Evolutionary conservation across 495 filamentous ascomycete genomes (phyloP), one percentile per base, ranked within the genome.

Genomic region (Aspergillus nanangensis): DNA sequence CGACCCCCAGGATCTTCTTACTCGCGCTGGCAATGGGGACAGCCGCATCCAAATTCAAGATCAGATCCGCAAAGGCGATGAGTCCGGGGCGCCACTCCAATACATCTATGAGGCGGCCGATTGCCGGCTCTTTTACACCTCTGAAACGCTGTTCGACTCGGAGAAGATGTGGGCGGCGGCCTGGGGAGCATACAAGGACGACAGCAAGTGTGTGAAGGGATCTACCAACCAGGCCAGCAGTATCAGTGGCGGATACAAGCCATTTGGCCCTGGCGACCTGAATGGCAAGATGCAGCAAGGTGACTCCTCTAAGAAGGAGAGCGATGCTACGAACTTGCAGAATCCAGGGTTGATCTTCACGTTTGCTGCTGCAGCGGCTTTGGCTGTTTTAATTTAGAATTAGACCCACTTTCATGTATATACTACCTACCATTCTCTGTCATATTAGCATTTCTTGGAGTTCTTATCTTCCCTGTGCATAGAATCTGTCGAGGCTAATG

Each of bases 31-130:
- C 24, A 33, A 27, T 5, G 10, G 23, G 2, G 22, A 41, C 17
- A 41, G 40, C 19, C 27, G 20, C n/a, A 21, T 56, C 15, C 46
- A 48, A 31, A 32, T 48, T 22, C 46, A 48, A n/a, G 46, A 48
- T 25, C 38, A 41, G 29, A 31, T 48, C 15, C 46, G 46, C 29
- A 48, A 48, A 31, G 46, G 46, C 19, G 46, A 48, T 32, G 20
- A 25, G 15, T 48, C 46, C 8, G 29, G 31, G 11, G 27, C 29
- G 1, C 57, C 62, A 5, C 37, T 54, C 3, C 58, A 66, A 47
- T 66, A 55, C 22, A 47, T 53, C 37, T 63, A 62, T 27, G 61
- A 66, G 32, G 55, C 58, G 2, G 62, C 61, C 20, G 61, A 66
- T 33, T 63, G 58, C 38, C 60, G 60, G 20, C 46, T 59, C 23